These are phyloP conservation scores for Simplicillium aogashimaense DNA, from an alignment of 2,329 filamentous ascomycete species.

Conservation along the genomic window DNA sequence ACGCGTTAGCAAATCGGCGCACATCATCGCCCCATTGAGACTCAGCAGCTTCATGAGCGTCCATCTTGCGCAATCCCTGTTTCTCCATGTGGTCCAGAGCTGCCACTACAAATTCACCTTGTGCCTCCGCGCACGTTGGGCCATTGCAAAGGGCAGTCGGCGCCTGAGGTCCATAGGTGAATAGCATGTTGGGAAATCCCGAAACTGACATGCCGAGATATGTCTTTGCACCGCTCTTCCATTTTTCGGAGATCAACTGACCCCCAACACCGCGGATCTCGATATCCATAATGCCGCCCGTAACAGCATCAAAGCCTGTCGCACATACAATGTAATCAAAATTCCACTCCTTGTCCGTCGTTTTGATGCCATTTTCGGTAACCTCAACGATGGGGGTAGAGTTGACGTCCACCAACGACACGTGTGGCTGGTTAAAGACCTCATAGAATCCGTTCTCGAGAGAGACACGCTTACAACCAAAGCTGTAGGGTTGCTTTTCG, in stretches of 20 bases:
- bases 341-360: constrained; percentile 1
- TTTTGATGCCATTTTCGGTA: not conserved
- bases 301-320: constrained; percentile 32
- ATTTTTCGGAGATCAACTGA: constrained; percentile 22
- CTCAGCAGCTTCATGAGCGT: constrained; percentile 18
- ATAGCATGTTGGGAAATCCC: constrained; percentile 37
- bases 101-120: constrained; percentile 26
- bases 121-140: constrained; percentile 26
- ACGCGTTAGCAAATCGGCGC: constrained; percentile 15
- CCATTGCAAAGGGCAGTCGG: constrained; percentile 27
- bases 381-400: not conserved
- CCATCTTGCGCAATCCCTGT: constrained; percentile 19
- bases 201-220: constrained; percentile 28
- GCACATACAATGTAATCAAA: constrained; percentile 19
- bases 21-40: constrained; percentile 19
- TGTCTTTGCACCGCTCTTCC: constrained; percentile 22
- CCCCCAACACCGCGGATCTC: constrained; percentile 23
- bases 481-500: not conserved
- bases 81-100: constrained; percentile 18
- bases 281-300: constrained; percentile 27
- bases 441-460: not conserved
- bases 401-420: not conserved
- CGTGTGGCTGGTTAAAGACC: not conserved
- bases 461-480: not conserved
- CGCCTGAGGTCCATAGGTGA: constrained; percentile 28